Evolutionary conservation across 2,329 filamentous ascomycete species (phyloP), one percentile per base, ranked within the genome.

Genomic region (Neofusicoccum sp.): DNA sequence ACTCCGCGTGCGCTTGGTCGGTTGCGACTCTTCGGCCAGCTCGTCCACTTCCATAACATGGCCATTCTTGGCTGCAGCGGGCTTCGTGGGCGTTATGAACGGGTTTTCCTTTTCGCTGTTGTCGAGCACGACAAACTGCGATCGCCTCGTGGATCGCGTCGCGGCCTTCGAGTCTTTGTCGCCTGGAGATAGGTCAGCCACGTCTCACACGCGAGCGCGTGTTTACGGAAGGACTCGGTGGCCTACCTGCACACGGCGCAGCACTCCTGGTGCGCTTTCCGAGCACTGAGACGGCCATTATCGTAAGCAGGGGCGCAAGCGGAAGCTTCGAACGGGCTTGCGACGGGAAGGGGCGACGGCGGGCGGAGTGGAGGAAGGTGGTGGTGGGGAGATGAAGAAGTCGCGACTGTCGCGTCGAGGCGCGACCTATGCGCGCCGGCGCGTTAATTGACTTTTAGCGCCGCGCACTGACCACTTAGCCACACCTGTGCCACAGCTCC

Each of bases 61-160:
- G 11, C 4, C 36, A 34, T 26, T n/a, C n/a, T 44, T 43, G 58
- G 72, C 71, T 63, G 76, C 71, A 63, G 71, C 75, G 69, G 61
- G 63, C 20, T 67, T 62, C 20, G 63, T 71, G 8, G 70, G 74
- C 6, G 72, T 76, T 54, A 78, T 65, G 62, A 84, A 81, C 2
- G 84, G 84, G 61, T 89, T 86, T 63, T 83, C 78, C 65, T 91
- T 89, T 73, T 92, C 89, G 66, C 89, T 84, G 66, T 88, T 86
- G 68, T 84, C 80, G 30, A 77, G 67, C 43, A 76, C 74, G 5
- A 76, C 78, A 69, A 76, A 76, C 65, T 74, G 76, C 47, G 78
- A 70, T 72, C 73, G 71, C 62, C 76, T 71, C 65, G 79, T 79
- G 64, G 76, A 24, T 63, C 61, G 44, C 65, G 49, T 40, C 34